Evolutionary conservation across 352 stramenopile genomes (phyloP).

Genomic region (Phytopythium vexans): DNA sequence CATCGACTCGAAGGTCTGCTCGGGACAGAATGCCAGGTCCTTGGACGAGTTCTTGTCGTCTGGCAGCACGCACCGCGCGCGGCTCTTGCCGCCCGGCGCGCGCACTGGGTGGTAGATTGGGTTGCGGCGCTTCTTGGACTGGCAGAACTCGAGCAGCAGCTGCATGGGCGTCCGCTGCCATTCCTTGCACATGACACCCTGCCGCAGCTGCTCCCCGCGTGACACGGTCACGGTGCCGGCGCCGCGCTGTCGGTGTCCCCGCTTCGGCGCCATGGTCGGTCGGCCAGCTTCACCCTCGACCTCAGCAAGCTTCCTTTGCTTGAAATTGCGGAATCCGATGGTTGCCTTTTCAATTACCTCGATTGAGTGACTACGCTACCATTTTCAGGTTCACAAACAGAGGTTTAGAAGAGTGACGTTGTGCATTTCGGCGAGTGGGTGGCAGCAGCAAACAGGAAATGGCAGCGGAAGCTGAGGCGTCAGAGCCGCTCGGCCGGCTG

Average conservation of each 20-base stretch:
- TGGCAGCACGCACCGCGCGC: constrained; percentile 85
- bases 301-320: no score
- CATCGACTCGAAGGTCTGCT: constrained; percentile 70
- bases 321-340: no score
- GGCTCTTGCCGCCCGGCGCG: constrained; percentile 26
- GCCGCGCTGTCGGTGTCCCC: constrained; percentile 82
- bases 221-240: constrained; percentile 87
- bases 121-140: constrained; percentile 88
- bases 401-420: no score
- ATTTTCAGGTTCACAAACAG: no score
- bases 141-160: constrained; percentile 92
- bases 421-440: no score
- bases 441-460: no score
- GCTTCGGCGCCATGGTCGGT: constrained; percentile 10
- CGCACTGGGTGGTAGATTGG: constrained; percentile 62
- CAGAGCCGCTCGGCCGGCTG: constrained; percentile 5
- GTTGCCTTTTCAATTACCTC: no score
- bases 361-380: no score
- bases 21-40: constrained; percentile 91
- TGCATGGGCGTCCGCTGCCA: constrained; percentile 93
- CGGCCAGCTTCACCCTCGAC: no score
- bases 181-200: constrained; percentile 91
- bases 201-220: constrained; percentile 66
- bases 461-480: no score
- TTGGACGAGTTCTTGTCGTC: constrained; percentile 93